Conservation (phyloP, 352 stramenopile genomes). For the Phytophthora tubulina region DNA sequence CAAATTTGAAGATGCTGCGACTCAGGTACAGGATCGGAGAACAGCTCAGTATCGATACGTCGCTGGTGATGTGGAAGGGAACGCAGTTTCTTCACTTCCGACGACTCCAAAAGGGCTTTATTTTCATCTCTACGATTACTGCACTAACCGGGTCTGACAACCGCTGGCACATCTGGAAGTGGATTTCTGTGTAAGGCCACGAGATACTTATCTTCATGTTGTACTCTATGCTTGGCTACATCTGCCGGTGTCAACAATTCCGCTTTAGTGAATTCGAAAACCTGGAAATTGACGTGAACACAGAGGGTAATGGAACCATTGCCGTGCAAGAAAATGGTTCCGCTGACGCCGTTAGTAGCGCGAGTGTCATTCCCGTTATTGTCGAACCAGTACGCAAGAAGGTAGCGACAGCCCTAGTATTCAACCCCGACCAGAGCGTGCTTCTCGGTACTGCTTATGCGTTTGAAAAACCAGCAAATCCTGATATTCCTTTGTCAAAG, state of each 20-base stretch:
- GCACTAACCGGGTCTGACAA: conserved; percentile 50
- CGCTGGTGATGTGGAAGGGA: conserved; percentile 62
- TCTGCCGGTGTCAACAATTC: conserved; percentile 68
- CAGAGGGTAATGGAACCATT: neutral
- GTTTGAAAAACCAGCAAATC: conserved; percentile 4
- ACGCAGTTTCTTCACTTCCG: conserved; percentile 66
- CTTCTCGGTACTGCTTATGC: conserved; percentile 45
- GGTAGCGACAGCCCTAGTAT: conserved; percentile 26
- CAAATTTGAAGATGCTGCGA: conserved; percentile 72
- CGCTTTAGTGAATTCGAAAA: conserved; percentile 56
- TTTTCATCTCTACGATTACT: conserved; percentile 50
- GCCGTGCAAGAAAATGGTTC: conserved; percentile 6
- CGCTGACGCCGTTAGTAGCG: conserved; percentile 12
- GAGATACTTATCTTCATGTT: conserved; percentile 56
- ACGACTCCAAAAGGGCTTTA: conserved; percentile 58
- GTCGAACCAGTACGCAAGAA: conserved; percentile 24
- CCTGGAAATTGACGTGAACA: conserved; percentile 23
- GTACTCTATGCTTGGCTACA: conserved; percentile 53
- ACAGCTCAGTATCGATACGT: conserved; percentile 56
- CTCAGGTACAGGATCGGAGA: conserved; percentile 63
- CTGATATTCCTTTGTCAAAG: conserved; percentile 3
- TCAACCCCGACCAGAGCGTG: conserved; percentile 35
- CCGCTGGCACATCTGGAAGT: conserved; percentile 45
- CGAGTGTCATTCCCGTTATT: conserved; percentile 22
- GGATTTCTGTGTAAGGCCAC: conserved; percentile 47